phyloP scores from a whole-genome alignment of 2,329 filamentous ascomycete species.

The Emmonsiellopsis sp. region DNA sequence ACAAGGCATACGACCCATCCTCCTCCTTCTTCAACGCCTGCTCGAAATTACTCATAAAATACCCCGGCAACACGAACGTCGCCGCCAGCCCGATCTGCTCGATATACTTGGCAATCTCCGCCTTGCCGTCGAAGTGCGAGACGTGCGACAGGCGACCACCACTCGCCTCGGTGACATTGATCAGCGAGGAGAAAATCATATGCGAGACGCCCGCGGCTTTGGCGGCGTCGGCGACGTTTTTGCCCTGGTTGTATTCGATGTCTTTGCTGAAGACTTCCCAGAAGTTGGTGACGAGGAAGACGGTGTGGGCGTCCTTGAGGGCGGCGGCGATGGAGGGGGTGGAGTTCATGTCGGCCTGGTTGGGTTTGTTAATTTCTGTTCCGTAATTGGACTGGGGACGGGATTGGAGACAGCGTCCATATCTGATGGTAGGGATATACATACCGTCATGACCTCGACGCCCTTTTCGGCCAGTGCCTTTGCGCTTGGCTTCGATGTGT shows the following conservation, averaged over 20 bases:
- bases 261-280: slow-evolving; percentile 33
- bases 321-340: slow-evolving; percentile 32
- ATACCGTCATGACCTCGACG: slow-evolving; percentile 26
- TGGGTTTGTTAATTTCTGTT: slow-evolving; percentile 24
- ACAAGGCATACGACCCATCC: slow-evolving; percentile 21
- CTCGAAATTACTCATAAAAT: slow-evolving; percentile 37
- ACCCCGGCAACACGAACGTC: slow-evolving; percentile 35
- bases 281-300: slow-evolving; percentile 42
- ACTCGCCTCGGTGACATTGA: slow-evolving; percentile 22
- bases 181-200: slow-evolving; percentile 34
- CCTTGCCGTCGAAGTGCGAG: slow-evolving; percentile 36
- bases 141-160: slow-evolving; percentile 27
- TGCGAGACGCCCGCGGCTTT: slow-evolving; percentile 28
- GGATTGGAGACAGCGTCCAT: too few relatives aligned
- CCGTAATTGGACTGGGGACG: too few relatives aligned
- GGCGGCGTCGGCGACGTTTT: slow-evolving; percentile 30
- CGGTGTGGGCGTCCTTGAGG: slow-evolving; percentile 37
- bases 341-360: slow-evolving; percentile 35
- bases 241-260: slow-evolving; percentile 27
- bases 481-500: slow-evolving; percentile 25
- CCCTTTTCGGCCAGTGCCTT: slow-evolving; percentile 21
- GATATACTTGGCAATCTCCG: slow-evolving; percentile 31
- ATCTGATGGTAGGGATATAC: neutral
- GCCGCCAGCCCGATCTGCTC: slow-evolving; percentile 24
- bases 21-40: slow-evolving; percentile 22